phyloP scores from a whole-genome alignment of 108 stramenopile species.

The Nitzschia inconspicua region DNA sequence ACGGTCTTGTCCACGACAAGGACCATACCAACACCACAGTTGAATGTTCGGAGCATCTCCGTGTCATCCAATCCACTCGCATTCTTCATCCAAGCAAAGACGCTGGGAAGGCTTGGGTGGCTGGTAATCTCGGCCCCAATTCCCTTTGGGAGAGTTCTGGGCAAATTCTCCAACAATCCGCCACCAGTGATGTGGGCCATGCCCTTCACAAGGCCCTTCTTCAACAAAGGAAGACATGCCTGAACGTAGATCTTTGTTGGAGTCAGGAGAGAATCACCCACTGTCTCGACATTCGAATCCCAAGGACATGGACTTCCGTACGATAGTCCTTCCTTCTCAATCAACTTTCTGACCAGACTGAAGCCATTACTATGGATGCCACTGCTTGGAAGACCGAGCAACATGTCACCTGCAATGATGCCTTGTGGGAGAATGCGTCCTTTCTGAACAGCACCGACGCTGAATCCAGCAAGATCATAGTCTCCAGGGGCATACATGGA shows the following conservation, averaged over 20 bases:
- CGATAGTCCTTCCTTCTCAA: slow-evolving; percentile 81
- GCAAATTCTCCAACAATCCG: slow-evolving; percentile 96
- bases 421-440: slow-evolving; percentile 78
- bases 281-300: slow-evolving; percentile 57
- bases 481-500: slow-evolving; percentile 97
- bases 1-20: slow-evolving; percentile 73
- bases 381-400: slow-evolving; percentile 91
- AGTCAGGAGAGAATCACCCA: slow-evolving; percentile 89
- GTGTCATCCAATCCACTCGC: slow-evolving; percentile 85
- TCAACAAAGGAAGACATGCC: slow-evolving; percentile 82
- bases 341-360: slow-evolving; percentile 90
- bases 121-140: slow-evolving; percentile 83
- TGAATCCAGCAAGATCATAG: slow-evolving; percentile 97
- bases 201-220: slow-evolving; percentile 78
- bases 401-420: slow-evolving; percentile 83
- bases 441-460: slow-evolving; percentile 92
- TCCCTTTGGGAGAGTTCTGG: slow-evolving; percentile 83
- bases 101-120: slow-evolving; percentile 80
- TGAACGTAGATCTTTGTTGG: slow-evolving; percentile 97
- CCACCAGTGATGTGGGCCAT: slow-evolving; percentile 98
- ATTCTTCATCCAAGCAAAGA: slow-evolving; percentile 94
- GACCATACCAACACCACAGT: slow-evolving; percentile 97
- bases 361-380: slow-evolving; percentile 99
- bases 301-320: slow-evolving; percentile 89
- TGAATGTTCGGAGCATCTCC: slow-evolving; percentile 97